phyloP scores from a whole-genome alignment of 352 stramenopile species.

The Elongisporangium senticosum region DNA sequence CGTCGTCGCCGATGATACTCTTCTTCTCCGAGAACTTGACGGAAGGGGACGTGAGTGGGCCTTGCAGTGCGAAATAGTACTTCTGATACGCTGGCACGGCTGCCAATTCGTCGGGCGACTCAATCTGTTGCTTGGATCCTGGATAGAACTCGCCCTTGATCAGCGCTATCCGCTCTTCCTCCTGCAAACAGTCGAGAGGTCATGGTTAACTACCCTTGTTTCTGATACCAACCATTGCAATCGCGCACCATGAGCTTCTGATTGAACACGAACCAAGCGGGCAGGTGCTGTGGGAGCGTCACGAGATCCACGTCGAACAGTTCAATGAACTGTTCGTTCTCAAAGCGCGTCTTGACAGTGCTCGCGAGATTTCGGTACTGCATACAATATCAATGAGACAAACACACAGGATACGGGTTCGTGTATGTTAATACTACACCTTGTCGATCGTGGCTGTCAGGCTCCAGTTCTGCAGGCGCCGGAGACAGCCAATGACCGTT shows the following conservation, averaged over 20 bases:
- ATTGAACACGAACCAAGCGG: slow-evolving; percentile 77
- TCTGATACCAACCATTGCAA: background rate
- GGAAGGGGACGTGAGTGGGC: slow-evolving; percentile 65
- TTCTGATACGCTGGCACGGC: slow-evolving; percentile 60
- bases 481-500: slow-evolving; percentile 77
- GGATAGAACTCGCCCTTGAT: slow-evolving; percentile 63
- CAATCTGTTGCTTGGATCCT: slow-evolving; percentile 19
- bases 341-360: slow-evolving; percentile 82
- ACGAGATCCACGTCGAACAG: slow-evolving; percentile 85
- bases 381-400: background rate
- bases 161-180: slow-evolving; percentile 74
- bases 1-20: slow-evolving; percentile 84
- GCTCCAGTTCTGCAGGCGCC: slow-evolving; percentile 82
- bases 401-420: background rate
- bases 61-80: slow-evolving; percentile 77
- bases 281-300: slow-evolving; percentile 69
- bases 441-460: slow-evolving; percentile 86
- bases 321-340: slow-evolving; percentile 89
- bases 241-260: slow-evolving; percentile 61
- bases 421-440: slow-evolving; percentile 12
- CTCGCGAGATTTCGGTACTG: slow-evolving; percentile 84
- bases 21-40: slow-evolving; percentile 88
- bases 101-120: slow-evolving; percentile 8
- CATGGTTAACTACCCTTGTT: too few species aligned
- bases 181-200: slow-evolving; percentile 17